phyloP scores from a whole-genome alignment of 495 filamentous ascomycete genomes.

The Hyaloscypha hepaticicola region DNA sequence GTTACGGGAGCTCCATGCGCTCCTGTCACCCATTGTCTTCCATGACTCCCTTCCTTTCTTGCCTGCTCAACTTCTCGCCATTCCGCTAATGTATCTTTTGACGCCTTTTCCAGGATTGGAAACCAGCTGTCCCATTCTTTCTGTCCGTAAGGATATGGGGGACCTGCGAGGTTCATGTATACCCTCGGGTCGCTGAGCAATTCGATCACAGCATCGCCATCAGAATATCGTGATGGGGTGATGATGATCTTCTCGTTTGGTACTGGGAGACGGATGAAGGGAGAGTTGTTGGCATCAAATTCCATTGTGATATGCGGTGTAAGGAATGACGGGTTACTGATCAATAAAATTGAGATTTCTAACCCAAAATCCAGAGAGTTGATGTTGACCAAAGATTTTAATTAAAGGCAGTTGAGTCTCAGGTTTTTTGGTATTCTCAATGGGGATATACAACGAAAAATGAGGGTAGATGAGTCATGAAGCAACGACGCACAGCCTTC shows the following conservation, averaged over 20 bases:
- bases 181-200: constrained; percentile 3
- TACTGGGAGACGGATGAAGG: not conserved
- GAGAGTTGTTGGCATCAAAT: not conserved
- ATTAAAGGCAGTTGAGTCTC: too few species aligned
- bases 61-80: not conserved
- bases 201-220: not conserved
- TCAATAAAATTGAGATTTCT: too few species aligned
- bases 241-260: constrained; percentile 1
- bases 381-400: too few species aligned
- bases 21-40: not conserved
- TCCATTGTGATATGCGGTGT: not conserved
- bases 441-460: too few species aligned
- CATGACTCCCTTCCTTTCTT: not conserved
- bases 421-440: too few species aligned
- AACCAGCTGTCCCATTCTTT: constrained; percentile 5
- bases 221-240: not conserved
- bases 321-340: not conserved
- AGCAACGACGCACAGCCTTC: too few species aligned
- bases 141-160: not conserved
- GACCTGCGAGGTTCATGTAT: constrained; percentile 9
- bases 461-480: too few species aligned
- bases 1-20: not conserved
- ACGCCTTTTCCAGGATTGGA: not conserved
- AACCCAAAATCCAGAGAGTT: too few species aligned
- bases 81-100: not conserved